A percentile compares a stretch with the other conserved stretches of the same genome.
phyloP scores from a whole-genome alignment of 164 flowering plant species.

The Cinnamomum chago region DNA sequence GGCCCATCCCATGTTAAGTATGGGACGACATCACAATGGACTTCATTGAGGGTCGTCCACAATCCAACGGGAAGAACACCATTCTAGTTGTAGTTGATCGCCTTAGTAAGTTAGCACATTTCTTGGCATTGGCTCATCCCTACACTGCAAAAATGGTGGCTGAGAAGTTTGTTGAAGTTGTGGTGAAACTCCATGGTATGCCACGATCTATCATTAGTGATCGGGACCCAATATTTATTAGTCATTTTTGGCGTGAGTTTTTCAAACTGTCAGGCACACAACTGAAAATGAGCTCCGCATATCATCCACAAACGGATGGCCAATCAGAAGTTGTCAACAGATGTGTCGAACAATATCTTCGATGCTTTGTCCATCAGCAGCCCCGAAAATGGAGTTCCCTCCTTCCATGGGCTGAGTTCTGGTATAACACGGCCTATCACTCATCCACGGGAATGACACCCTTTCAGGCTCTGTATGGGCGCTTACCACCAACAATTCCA shows the following conservation, averaged over 20 bases:
- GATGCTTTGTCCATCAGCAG: background rate
- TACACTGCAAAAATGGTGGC: background rate
- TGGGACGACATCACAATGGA: constrained; percentile 8
- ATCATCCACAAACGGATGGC: background rate
- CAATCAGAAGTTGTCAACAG: background rate
- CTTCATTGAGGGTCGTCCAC: background rate
- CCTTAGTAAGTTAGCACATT: constrained; percentile 1
- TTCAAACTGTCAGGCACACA: background rate
- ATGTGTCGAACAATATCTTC: background rate
- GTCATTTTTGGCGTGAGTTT: background rate
- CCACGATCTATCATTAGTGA: background rate
- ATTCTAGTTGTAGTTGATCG: constrained; percentile 1
- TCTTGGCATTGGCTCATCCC: background rate
- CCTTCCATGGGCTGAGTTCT: background rate
- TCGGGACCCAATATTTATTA: background rate
- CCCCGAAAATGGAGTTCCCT: background rate
- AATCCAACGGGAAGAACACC: background rate
- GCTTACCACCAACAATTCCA: background rate
- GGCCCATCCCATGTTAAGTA: background rate
- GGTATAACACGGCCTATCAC: background rate
- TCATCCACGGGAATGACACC: background rate
- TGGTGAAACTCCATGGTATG: background rate
- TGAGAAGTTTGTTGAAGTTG: background rate
- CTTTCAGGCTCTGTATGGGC: background rate
- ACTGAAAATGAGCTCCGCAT: background rate